A percentile compares a stretch with the other conserved stretches of the same genome.
Conservation (phyloP, 1,139 yeast species). For the Hemisphaericaspora xylanilytica region DNA sequence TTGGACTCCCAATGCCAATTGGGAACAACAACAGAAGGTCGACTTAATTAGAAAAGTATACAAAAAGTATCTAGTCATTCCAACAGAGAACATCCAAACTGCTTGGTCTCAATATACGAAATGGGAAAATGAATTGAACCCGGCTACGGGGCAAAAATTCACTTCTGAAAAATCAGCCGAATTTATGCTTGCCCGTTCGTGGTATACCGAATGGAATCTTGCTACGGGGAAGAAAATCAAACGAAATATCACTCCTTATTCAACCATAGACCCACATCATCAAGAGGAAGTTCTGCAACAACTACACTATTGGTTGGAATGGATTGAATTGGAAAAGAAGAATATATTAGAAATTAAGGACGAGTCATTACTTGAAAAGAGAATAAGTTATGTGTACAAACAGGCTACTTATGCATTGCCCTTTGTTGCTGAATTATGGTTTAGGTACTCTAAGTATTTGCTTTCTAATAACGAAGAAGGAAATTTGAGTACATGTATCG, state of each 20-base stretch:
- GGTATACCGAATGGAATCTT: slow-evolving; percentile 66
- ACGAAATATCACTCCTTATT: slow-evolving; percentile 38
- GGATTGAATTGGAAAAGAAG: slow-evolving; percentile 77
- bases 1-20: slow-evolving; percentile 76
- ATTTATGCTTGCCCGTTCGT: slow-evolving; percentile 87
- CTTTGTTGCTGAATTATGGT: slow-evolving; percentile 86
- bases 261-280: slow-evolving; percentile 19
- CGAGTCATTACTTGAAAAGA: slow-evolving; percentile 43
- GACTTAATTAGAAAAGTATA: slow-evolving; percentile 77
- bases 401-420: slow-evolving; percentile 69
- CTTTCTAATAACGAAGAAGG: slow-evolving; percentile 33
- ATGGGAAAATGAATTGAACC: slow-evolving; percentile 78
- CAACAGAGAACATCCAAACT: slow-evolving; percentile 70
- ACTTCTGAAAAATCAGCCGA: slow-evolving; percentile 79
- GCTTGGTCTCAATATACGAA: slow-evolving; percentile 79
- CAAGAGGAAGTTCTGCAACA: slow-evolving; percentile 31
- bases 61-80: slow-evolving; percentile 66
- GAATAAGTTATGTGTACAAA: slow-evolving; percentile 73
- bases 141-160: slow-evolving; percentile 79
- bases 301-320: slow-evolving; percentile 59
- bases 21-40: slow-evolving; percentile 84
- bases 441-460: slow-evolving; percentile 48
- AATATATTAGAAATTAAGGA: slow-evolving; percentile 65
- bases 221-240: slow-evolving; percentile 45
- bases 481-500: slow-evolving; percentile 31